Percentiles rank a stretch among this genome's conserved stretches.
Evolutionary conservation across 2,329 filamentous ascomycete genomes (phyloP).

Genomic region (Penicillium sp.): DNA sequence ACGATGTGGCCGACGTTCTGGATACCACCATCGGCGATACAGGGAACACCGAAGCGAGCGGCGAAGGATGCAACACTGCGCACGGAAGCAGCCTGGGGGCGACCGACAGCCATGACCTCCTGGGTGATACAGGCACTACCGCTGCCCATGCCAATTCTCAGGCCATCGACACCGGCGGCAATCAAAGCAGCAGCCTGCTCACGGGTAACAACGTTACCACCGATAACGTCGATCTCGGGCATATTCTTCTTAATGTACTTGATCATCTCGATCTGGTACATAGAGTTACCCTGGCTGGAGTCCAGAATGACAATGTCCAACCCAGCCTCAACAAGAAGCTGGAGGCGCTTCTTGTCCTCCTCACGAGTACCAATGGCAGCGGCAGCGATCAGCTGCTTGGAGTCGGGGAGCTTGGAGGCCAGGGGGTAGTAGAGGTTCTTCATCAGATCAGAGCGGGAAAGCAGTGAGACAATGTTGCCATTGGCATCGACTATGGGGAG

Average conservation of each 20-base stretch:
- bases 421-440: conserved; percentile 98
- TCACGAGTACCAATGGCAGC: conserved; percentile 94
- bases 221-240: conserved; percentile 88
- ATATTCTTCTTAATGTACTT: conserved; percentile 89
- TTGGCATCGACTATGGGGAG: conserved; percentile 84
- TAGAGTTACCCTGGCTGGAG: conserved; percentile 95
- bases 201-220: conserved; percentile 95
- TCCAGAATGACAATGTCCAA: conserved; percentile 94
- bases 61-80: conserved; percentile 88
- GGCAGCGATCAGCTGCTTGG: conserved; percentile 95
- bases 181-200: conserved; percentile 93
- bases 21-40: conserved; percentile 95
- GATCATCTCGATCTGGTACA: conserved; percentile 99
- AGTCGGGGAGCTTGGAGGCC: conserved; percentile 92
- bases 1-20: conserved; percentile 99
- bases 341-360: conserved; percentile 83
- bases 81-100: conserved; percentile 91
- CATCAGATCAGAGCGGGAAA: conserved; percentile 92
- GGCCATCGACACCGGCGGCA: conserved; percentile 88
- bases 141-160: conserved; percentile 98
- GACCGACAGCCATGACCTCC: conserved; percentile 98
- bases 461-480: conserved; percentile 85
- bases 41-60: conserved; percentile 89
- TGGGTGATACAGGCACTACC: conserved; percentile 98
- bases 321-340: conserved; percentile 88